These are phyloP conservation scores for Dactylella cylindrospora DNA, from an alignment of 2,329 filamentous ascomycete genomes.

Conservation along the genomic window DNA sequence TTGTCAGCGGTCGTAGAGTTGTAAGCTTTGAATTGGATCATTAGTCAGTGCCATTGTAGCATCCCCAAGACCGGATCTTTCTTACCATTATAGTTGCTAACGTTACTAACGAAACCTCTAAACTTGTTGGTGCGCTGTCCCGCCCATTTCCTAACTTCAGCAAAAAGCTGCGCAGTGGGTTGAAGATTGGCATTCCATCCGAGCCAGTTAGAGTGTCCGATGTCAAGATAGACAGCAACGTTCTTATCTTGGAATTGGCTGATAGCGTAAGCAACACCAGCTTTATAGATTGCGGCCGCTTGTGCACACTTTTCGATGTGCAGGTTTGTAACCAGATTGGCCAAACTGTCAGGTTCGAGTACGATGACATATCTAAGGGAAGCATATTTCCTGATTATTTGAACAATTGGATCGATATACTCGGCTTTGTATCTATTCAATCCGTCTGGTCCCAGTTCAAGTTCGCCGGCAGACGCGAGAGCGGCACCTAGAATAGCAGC, in stretches of 20 bases:
- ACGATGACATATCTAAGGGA: conserved; percentile 53
- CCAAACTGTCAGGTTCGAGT: conserved; percentile 56
- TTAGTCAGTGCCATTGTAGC: conserved; percentile 48
- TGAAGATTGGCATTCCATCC: conserved; percentile 54
- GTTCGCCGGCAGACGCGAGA: conserved; percentile 61
- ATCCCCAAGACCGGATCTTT: conserved; percentile 56
- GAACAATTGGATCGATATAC: conserved; percentile 60
- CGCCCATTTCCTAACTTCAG: conserved; percentile 57
- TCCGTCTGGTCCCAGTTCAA: conserved; percentile 57
- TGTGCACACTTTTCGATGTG: conserved; percentile 52
- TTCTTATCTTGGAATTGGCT: conserved; percentile 52
- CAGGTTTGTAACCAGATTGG: conserved; percentile 55
- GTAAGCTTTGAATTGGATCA: conserved; percentile 39
- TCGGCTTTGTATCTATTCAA: conserved; percentile 57
- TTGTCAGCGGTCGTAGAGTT: conserved; percentile 51
- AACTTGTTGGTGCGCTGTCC: conserved; percentile 55
- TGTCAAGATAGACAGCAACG: conserved; percentile 54
- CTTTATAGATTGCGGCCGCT: conserved; percentile 53
- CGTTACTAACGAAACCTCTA: conserved; percentile 61
- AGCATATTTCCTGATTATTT: conserved; percentile 48
- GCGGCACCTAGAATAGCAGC: conserved; percentile 51
- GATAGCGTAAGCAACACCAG: conserved; percentile 55
- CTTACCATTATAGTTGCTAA: conserved; percentile 61
- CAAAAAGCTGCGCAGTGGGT: conserved; percentile 56
- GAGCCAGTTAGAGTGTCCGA: conserved; percentile 55